Evolutionary conservation across 2,329 filamentous ascomycete genomes (phyloP), one percentile per base, ranked within the genome.

Genomic region (Alternaria ventricosa): DNA sequence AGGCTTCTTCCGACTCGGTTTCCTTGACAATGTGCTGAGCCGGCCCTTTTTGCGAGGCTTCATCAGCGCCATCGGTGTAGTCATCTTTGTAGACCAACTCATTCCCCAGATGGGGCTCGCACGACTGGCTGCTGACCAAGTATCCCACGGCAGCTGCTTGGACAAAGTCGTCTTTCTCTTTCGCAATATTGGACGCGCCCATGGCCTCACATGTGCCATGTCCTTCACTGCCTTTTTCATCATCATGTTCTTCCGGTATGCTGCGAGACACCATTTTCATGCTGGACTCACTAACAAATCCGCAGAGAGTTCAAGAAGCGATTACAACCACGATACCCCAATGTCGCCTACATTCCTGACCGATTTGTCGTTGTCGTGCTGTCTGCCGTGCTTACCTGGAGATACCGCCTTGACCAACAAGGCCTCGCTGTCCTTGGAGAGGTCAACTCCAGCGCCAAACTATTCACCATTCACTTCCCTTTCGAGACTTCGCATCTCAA

Each of bases 31-130:
- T 74, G 94, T 99, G 11, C 86, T 99, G 36, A 97, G 94, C 71
- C 87, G 93, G 33, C 96, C 96, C 1, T 98, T 99, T 73, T 82
- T 98, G 60, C 87, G 96, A 63, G 96, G 96, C 1, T 99, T 99
- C 82, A 97, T 99, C 81, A 97, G 93, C 61, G 96, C 96, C 55
- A 96, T 99, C 77, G 96, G 96, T 53, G 92, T 97, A 60, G 94
- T 98, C 68, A 98, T 99, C 76, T 89, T 96, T 43, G 93, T 98
- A 36, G 96, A 98, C 78, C 96, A 99, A 81, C 83, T 97, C 47
- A 92, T 97, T 57, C 94, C 95, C 0, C 94, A 98, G 79, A 86
- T 97, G 72, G 96, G 96, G 1, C 85, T 99, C 22, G 86, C 85
- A 41, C 82, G 85, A 1, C 80, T 89, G 18, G 92, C 94, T 0